A percentile compares a stretch with the other conserved stretches of the same genome.
These are phyloP conservation scores for Blastocladiella emersonii DNA, from an alignment of 371 early-diverging fungal species.

Conservation along the genomic window DNA sequence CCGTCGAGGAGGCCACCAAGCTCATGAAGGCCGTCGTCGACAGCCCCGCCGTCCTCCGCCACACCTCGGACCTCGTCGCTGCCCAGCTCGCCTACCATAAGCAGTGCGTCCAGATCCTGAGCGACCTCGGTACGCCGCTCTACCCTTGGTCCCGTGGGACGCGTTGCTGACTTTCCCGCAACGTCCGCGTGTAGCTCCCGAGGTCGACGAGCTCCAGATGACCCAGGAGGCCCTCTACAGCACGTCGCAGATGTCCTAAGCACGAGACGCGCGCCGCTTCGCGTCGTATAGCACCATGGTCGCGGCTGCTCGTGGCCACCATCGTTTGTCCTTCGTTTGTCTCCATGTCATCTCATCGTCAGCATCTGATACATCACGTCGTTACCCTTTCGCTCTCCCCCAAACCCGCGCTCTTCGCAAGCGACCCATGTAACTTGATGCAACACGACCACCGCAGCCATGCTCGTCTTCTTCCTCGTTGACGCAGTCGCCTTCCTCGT, in stretches of 20 bases:
- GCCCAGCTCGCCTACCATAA: slow-evolving; percentile 75
- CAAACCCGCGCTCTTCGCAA: too few relatives aligned
- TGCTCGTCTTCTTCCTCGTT: not conserved
- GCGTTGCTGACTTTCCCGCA: too few relatives aligned
- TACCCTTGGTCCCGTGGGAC: too few relatives aligned
- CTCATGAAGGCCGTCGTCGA: slow-evolving; percentile 83
- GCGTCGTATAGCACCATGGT: too few relatives aligned
- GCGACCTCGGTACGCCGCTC: slow-evolving; percentile 34
- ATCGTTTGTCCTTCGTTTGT: not conserved
- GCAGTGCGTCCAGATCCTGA: slow-evolving; percentile 57
- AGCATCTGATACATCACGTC: not conserved
- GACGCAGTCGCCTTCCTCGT: not conserved
- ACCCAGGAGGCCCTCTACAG: slow-evolving; percentile 77
- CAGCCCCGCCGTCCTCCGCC: slow-evolving; percentile 67
- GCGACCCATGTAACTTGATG: not conserved
- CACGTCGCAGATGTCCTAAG: slow-evolving; percentile 6
- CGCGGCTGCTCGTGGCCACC: too few relatives aligned
- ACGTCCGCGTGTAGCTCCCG: slow-evolving; percentile 33
- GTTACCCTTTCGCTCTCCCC: not conserved
- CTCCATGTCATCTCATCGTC: not conserved
- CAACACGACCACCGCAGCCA: not conserved
- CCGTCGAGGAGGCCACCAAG: slow-evolving; percentile 77
- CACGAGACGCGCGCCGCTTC: too few relatives aligned
- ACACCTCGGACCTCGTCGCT: slow-evolving; percentile 67
- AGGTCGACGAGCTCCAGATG: slow-evolving; percentile 80